Evolutionary conservation across 2,329 filamentous ascomycete species (phyloP), one percentile per base, ranked within the genome.

Genomic region (Hymenoscyphus scutula): DNA sequence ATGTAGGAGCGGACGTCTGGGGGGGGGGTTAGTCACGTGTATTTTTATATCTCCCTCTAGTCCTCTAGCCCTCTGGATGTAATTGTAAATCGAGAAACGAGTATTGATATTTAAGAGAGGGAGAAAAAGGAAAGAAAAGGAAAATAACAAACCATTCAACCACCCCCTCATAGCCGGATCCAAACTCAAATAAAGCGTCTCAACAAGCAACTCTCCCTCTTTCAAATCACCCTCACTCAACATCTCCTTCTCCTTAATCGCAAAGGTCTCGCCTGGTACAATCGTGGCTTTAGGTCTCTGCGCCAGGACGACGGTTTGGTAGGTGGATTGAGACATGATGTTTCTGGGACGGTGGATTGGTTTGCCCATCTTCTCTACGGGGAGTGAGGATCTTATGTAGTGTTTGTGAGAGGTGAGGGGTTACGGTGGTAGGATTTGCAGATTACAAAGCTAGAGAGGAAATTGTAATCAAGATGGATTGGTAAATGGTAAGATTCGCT

Each of bases 121-220:
- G 23, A 29, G 37, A 48, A 11, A 19, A n/a, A 51, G 1, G 11
- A 51, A 59, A 37, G 58, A 61, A 23, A 57, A 10, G 23, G 41
- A 59, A 30, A 2, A 30, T 27, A 27, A 32, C 76, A 34, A 67
- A 83, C 81, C 81, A 65, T 84, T 88, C 23, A 92, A 76, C 87
- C 87, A 91, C 63, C 85, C 85, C 69, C 89, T 83, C 88, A 91
- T 91, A n/a, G 89, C 88, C 1, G 89, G 89, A 75, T 91, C 89
- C 45, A 91, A 79, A 10, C 85, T 88, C 53, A 90, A 79, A 71
- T 90, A 91, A 64, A 89, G 75, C 0, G 75, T 73, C 73, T 85
- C 82, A 53, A 85, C 75, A 58, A 91, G 80, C 61, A 91, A 79
- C 71, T 91, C 77, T 67, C 87, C 87, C 78, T 86, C 82, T 73